These are phyloP conservation scores for Penicillium egyptiacum DNA, from an alignment of 495 filamentous ascomycete genomes.

Conservation along the genomic window DNA sequence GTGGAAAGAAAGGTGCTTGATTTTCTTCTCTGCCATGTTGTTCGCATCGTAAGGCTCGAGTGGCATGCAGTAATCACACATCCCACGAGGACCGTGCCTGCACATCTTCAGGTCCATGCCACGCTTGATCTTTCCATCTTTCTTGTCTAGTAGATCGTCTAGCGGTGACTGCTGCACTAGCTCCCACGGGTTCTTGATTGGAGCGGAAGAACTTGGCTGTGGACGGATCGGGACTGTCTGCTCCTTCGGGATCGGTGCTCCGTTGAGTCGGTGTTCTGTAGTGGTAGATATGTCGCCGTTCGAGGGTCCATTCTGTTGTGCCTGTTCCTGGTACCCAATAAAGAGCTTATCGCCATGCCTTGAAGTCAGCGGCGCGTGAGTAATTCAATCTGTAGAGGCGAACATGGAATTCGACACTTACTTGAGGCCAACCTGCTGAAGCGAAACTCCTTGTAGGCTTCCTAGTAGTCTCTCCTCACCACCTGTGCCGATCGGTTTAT, in stretches of 20 bases:
- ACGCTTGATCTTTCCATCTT: constrained; percentile 89
- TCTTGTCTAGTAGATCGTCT: constrained; percentile 81
- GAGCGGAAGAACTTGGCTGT: constrained; percentile 55
- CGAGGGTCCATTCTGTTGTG: constrained; percentile 51
- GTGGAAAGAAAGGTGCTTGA: constrained; percentile 97
- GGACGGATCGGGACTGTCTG: constrained; percentile 64
- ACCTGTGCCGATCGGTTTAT: constrained; percentile 69
- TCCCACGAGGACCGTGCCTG: constrained; percentile 90
- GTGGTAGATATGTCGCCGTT: constrained; percentile 41
- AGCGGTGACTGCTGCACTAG: constrained; percentile 80
- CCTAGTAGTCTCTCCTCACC: constrained; percentile 70
- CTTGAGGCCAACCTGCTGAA: constrained; percentile 72
- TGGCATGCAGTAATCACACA: constrained; percentile 99
- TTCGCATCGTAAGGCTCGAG: constrained; percentile 88
- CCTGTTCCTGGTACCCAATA: constrained; percentile 67
- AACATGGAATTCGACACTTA: constrained; percentile 34
- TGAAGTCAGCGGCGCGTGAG: neutral
- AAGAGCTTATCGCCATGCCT: constrained; percentile 93
- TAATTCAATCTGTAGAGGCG: neutral
- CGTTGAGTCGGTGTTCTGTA: constrained; percentile 64
- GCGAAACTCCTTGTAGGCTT: constrained; percentile 63
- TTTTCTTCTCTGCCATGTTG: constrained; percentile 91
- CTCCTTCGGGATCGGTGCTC: constrained; percentile 68
- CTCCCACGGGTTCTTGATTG: constrained; percentile 91
- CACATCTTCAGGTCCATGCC: constrained; percentile 82